These are phyloP conservation scores for Cadophora sp. DNA, from an alignment of 2,329 filamentous ascomycete genomes.

Conservation along the genomic window DNA sequence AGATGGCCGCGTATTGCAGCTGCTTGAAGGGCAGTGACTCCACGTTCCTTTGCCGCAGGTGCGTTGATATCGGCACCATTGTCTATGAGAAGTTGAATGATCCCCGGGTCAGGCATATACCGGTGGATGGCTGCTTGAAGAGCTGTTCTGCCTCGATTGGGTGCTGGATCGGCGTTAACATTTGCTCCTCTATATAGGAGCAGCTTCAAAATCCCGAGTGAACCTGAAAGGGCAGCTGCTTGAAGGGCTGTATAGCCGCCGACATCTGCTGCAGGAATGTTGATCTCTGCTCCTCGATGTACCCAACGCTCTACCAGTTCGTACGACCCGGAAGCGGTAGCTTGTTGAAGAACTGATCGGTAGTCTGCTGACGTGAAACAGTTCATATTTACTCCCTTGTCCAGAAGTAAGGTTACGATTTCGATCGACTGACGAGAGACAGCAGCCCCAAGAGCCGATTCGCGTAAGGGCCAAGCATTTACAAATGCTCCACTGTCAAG, in stretches of 20 bases:
- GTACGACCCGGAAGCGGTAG: conserved; percentile 5
- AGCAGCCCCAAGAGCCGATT: not conserved
- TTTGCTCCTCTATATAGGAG: conserved; percentile 25
- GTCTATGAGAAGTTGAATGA: too few relatives aligned
- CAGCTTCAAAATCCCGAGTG: conserved; percentile 1
- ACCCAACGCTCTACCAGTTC: not conserved
- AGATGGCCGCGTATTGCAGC: conserved; percentile 32
- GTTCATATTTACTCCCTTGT: not conserved
- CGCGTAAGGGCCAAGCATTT: not conserved
- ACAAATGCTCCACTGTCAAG: not conserved
- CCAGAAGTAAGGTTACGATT: not conserved
- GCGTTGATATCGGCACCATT: conserved; percentile 25
- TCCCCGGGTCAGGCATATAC: too few relatives aligned
- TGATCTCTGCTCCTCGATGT: not conserved
- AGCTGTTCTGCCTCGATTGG: too few relatives aligned
- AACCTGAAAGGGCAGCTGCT: conserved; percentile 14
- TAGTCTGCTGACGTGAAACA: not conserved
- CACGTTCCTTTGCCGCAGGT: not conserved
- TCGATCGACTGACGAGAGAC: not conserved
- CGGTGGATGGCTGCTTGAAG: too few relatives aligned
- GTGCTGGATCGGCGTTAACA: too few relatives aligned
- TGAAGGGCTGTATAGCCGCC: conserved; percentile 21
- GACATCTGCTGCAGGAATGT: not conserved
- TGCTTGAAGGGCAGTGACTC: conserved; percentile 35
- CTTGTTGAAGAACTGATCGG: conserved; percentile 22